Evolutionary conservation across 805 yeast genomes (phyloP), one percentile per base, ranked within the genome.

Genomic region (Nakazawaea ishiwadae): DNA sequence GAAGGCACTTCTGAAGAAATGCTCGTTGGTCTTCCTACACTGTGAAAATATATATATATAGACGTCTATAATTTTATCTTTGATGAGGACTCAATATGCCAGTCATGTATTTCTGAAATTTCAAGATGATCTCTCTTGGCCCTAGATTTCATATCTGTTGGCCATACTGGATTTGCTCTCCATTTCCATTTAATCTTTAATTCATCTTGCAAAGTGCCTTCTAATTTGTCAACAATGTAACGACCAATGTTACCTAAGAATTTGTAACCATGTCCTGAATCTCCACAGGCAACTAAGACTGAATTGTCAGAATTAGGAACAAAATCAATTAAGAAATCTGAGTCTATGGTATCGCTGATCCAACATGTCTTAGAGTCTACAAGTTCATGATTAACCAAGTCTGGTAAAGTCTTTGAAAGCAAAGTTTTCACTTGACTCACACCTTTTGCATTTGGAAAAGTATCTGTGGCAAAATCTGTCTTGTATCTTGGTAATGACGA

Each of bases 261-360:
- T 48, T 68, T 68, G 52, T 57, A 66, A 1, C 61, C 69, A 49
- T 68, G 72, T 11, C 72, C 69, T 2, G 70, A 58, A 48, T 67
- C 72, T 8, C 73, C 73, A 28, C 62, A 52, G 0, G 68, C 68
- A 9, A 68, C 62, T 35, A 45, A 55, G 1, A 65, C 54, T 17
- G n/a, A n/a, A n/a, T 58, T 59, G 2, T 46, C 27, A 8, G 42
- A 40, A 4, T 42, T 37, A 3, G 71, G 71, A 10, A 58, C 50
- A 31, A 41, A 42, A 44, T 66, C 69, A 21, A 67, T 59, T 7
- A 67, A 41, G 44, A 66, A 66, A 42, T 65, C 56, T 6, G 60
- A 51, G 38, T 60, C 60, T 6, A 59, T 33, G 1, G 69, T 56
- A 43, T 68, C 71, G 34, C 49, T 38, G n/a, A 49, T 33, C 52